phyloP scores from a whole-genome alignment of 2,329 filamentous ascomycete genomes.

The Lanzia echinophila region DNA sequence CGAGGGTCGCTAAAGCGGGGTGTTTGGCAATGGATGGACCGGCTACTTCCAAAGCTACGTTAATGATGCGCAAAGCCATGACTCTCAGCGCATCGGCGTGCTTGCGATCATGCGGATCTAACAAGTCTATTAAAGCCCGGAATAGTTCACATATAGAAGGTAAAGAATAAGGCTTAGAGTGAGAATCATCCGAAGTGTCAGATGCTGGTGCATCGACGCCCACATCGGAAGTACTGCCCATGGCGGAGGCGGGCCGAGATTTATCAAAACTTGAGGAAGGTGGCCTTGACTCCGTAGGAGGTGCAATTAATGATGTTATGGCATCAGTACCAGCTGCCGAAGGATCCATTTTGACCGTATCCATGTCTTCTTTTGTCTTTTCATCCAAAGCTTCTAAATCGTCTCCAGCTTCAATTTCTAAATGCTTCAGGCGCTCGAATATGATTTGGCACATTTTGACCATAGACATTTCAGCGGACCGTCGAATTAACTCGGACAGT shows the following conservation, averaged over 20 bases:
- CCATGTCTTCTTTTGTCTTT: conserved; percentile 60
- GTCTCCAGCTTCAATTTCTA: conserved; percentile 69
- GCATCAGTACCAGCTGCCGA: conserved; percentile 59
- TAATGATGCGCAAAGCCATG: conserved; percentile 94
- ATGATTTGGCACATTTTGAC: conserved; percentile 99
- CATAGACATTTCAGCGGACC: conserved; percentile 94
- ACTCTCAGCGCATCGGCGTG: conserved; percentile 94
- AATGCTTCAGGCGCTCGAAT: conserved; percentile 83
- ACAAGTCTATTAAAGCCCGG: conserved; percentile 82
- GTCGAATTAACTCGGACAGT: conserved; percentile 80
- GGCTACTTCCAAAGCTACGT: conserved; percentile 92
- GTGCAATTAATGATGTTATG: conserved; percentile 45
- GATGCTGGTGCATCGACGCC: conserved; percentile 23
- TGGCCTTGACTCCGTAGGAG: conserved; percentile 31
- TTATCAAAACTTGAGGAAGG: conserved; percentile 40
- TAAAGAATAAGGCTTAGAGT: conserved; percentile 82
- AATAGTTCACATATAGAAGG: conserved; percentile 94
- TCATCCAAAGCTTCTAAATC: conserved; percentile 60
- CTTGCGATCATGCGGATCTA: conserved; percentile 87
- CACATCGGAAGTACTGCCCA: conserved; percentile 22
- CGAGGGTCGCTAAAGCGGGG: conserved; percentile 77
- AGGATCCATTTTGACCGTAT: conserved; percentile 78
- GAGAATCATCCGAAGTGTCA: conserved; percentile 34
- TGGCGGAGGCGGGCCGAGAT: conserved; percentile 19
- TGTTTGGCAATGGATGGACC: conserved; percentile 92